A percentile compares a stretch with the other conserved stretches of the same genome.
Conservation (phyloP, 2,329 filamentous ascomycete species). For the Botrytis porri region DNA sequence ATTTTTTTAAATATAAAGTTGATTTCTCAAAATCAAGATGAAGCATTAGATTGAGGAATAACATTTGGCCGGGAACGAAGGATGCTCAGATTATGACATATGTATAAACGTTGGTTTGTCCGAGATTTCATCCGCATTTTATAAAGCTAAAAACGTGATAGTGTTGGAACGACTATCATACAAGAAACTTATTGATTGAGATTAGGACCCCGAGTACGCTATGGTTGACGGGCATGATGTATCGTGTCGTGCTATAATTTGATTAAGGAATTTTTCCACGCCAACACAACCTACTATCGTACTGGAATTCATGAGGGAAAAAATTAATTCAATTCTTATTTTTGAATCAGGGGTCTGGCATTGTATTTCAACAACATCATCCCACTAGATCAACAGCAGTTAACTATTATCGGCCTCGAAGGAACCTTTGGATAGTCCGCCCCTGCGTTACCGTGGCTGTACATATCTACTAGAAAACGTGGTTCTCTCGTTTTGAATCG, state of each 20-base stretch:
- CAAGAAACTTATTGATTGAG: not conserved
- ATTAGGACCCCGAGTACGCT: not conserved
- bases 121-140: not conserved
- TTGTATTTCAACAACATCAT: not conserved
- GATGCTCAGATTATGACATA: not conserved
- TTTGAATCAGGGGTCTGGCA: too few species aligned
- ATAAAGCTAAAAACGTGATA: not conserved
- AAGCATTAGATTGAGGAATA: not conserved
- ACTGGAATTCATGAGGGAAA: not conserved
- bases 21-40: not conserved
- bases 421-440: not conserved
- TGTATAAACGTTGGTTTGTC: not conserved
- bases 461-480: not conserved
- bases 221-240: not conserved
- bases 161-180: too few species aligned
- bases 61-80: not conserved
- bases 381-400: not conserved
- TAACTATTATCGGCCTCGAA: not conserved
- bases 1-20: not conserved
- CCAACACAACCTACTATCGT: not conserved
- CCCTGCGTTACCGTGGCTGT: not conserved
- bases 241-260: not conserved
- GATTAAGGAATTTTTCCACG: not conserved
- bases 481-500: too few species aligned
- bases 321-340: too few species aligned